Percentiles rank a stretch among this genome's conserved stretches.
Evolutionary conservation across 352 stramenopile genomes (phyloP).

Genomic region (Globisporangium nodosum): DNA sequence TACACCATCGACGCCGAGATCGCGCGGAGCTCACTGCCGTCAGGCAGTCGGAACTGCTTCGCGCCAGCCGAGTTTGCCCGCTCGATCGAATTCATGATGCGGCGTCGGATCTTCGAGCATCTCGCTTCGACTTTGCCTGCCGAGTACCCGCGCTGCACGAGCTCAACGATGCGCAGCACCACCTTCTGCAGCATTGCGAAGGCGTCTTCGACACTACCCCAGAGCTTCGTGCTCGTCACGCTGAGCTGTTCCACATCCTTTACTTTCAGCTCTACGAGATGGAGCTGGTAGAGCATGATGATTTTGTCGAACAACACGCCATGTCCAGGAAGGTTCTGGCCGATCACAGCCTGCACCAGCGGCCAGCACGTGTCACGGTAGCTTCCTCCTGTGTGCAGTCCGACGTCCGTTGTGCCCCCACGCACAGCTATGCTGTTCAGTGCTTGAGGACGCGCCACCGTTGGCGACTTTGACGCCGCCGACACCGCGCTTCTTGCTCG

Average conservation of each 20-base stretch:
- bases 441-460: conserved; percentile 13
- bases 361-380: conserved; percentile 49
- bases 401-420: conserved; percentile 32
- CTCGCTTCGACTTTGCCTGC: not conserved
- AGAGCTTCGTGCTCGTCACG: not conserved
- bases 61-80: not conserved
- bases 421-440: no score
- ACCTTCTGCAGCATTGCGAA: conserved; percentile 14
- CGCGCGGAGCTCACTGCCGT: not conserved
- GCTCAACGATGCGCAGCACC: not conserved
- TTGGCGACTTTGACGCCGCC: not conserved
- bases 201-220: conserved; percentile 4
- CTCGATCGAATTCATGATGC: not conserved
- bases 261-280: conserved; percentile 2
- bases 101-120: not conserved
- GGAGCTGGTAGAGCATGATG: conserved; percentile 26
- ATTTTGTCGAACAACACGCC: conserved; percentile 29
- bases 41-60: not conserved
- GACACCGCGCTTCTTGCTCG: no score
- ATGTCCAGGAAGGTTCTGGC: conserved; percentile 26
- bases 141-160: conserved; percentile 3
- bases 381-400: conserved; percentile 35
- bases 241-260: not conserved
- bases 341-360: conserved; percentile 31
- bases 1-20: not conserved